Percentiles rank a stretch among this genome's conserved stretches.
Conservation (phyloP, 305 asterid genomes). For the Rubia balearica region DNA sequence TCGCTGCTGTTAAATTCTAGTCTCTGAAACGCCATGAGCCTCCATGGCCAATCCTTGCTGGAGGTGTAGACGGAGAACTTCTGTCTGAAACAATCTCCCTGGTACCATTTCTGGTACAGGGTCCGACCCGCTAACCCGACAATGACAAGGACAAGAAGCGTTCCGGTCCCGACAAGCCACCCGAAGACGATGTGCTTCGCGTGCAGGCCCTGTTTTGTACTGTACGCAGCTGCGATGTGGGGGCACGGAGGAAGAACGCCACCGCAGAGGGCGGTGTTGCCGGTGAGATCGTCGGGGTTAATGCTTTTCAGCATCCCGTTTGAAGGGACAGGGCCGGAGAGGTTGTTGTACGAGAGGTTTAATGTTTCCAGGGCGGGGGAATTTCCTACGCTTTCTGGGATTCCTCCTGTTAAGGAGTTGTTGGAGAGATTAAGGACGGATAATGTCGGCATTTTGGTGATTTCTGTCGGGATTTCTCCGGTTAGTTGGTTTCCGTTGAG, state of each 20-base stretch:
- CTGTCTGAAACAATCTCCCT: slow-evolving; percentile 56
- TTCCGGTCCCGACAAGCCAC: slow-evolving; percentile 53
- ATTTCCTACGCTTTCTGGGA: slow-evolving; percentile 70
- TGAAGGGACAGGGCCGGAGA: slow-evolving; percentile 68
- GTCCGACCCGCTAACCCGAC: slow-evolving; percentile 38
- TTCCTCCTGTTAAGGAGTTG: slow-evolving; percentile 68
- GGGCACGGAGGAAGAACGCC: slow-evolving; percentile 73
- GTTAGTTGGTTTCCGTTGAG: slow-evolving; percentile 51
- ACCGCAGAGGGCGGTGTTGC: slow-evolving; percentile 65
- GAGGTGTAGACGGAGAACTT: slow-evolving; percentile 34
- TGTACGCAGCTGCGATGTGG: slow-evolving; percentile 25
- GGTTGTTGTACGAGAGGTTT: slow-evolving; percentile 61
- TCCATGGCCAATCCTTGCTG: slow-evolving; percentile 74
- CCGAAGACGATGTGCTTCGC: slow-evolving; percentile 49
- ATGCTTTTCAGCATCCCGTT: slow-evolving; percentile 74
- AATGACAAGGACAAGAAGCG: slow-evolving; percentile 40
- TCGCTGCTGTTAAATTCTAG: slow-evolving; percentile 60
- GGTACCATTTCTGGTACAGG: slow-evolving; percentile 45
- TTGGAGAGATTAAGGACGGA: slow-evolving; percentile 75
- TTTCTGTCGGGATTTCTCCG: slow-evolving; percentile 52
- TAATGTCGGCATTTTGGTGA: slow-evolving; percentile 64
- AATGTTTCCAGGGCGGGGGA: slow-evolving; percentile 78
- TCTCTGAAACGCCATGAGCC: slow-evolving; percentile 82
- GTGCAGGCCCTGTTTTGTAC: slow-evolving; percentile 33
- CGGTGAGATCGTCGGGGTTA: slow-evolving; percentile 60